These are phyloP conservation scores for Xerocomellus amylosporus DNA, from an alignment of 768 basidiomycete species.

Conservation along the genomic window DNA sequence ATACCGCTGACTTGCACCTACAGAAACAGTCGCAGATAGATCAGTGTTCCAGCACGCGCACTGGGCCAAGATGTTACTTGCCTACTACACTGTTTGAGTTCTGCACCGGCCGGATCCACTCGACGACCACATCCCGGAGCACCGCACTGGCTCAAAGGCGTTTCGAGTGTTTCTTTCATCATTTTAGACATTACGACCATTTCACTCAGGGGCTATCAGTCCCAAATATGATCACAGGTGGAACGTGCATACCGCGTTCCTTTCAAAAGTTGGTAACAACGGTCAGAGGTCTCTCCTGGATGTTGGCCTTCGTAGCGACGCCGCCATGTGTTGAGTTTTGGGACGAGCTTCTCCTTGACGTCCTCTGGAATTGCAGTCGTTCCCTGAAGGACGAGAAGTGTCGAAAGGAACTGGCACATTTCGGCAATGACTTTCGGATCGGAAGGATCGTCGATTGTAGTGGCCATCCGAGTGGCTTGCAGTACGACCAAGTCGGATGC, in stretches of 20 bases:
- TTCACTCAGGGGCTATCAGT: constrained; percentile 18
- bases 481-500: constrained; percentile 34
- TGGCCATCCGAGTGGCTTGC: constrained; percentile 38
- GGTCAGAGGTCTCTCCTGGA: constrained; percentile 34
- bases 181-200: constrained; percentile 28
- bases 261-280: constrained; percentile 36
- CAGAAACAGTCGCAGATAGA: not conserved
- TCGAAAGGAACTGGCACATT: constrained; percentile 40
- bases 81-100: constrained; percentile 39
- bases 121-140: constrained; percentile 27
- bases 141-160: constrained; percentile 33
- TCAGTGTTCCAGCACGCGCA: not conserved
- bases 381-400: constrained; percentile 41
- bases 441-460: constrained; percentile 2
- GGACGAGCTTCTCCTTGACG: constrained; percentile 34
- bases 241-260: constrained; percentile 26
- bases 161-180: constrained; percentile 33
- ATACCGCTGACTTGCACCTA: constrained; percentile 43
- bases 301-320: constrained; percentile 28
- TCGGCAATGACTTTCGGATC: constrained; percentile 30
- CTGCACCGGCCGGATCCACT: constrained; percentile 9
- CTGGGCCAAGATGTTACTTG: constrained; percentile 10
- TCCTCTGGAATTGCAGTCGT: constrained; percentile 28
- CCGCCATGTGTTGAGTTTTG: constrained; percentile 35
- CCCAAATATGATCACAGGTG: not conserved